Evolutionary conservation across 1,284 basidiomycete species (phyloP), one percentile per base, ranked within the genome.

Genomic region (Coriolopsis trogii): DNA sequence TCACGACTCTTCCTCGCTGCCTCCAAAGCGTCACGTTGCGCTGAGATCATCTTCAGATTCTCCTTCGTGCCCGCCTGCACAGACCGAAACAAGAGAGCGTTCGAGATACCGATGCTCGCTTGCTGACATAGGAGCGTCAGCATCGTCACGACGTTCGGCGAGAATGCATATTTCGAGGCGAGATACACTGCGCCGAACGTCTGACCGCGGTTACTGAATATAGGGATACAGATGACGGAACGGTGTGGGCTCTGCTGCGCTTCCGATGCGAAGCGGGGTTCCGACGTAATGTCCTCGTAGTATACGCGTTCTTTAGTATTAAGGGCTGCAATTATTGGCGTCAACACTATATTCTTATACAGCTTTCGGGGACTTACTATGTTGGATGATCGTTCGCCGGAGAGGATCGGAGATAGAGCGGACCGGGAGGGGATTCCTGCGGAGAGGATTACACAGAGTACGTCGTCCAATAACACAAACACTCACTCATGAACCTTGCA

Each of bases 21-120:
- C 65, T 87, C 85, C 3, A 87, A 63, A 8, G 85, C 85, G 20
- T 86, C 81, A 29, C 76, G 73, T 56, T 88, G 85, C 1, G 80
- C 73, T 21, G 84, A 74, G 55, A 88, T 88, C 85, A 87, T 87
- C 69, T 85, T 86, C 52, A 88, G 60, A 57, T 88, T 87, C 59
- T 87, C 85, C 54, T 79, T 73, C 1, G 85, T 87, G 23, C 84
- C 84, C 3, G 83, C 77, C 63, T 87, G 84, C 3, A 87, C 85
- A 2, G 84, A 86, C 31, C 82, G 79, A 70, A 88, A 87, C 46
- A 87, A 67, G n/a, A 88, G 70, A 2, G 85, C 84, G 63, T 87
- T 88, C 5, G 85, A 76, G 36, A 88, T 83, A 39, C 84, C 85
- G 51, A 86, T 84, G 56, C 84, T 87, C 2, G 85, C 85, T 76